Conservation (phyloP, 106 monocot species). For the Platanthera guangdongensis region DNA sequence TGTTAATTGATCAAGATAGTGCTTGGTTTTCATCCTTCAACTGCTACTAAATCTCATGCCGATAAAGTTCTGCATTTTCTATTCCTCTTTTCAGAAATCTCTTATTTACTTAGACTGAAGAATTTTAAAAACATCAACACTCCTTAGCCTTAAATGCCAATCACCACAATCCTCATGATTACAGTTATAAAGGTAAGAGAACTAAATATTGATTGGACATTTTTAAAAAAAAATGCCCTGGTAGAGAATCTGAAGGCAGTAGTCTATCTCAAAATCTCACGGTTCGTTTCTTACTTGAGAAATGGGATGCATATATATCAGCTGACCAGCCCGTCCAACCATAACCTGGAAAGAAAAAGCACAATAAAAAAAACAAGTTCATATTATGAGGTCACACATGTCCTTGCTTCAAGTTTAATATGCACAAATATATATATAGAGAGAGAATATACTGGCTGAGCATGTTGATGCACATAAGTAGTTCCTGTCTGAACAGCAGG, state of each 20-base stretch:
- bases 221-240: background rate
- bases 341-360: slow-evolving; percentile 27
- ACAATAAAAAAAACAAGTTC: background rate
- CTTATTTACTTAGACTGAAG: background rate
- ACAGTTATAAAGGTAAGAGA: background rate
- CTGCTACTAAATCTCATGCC: background rate
- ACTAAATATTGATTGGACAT: background rate
- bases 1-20: background rate
- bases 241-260: slow-evolving; percentile 1
- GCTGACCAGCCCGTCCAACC: slow-evolving; percentile 29
- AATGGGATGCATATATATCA: slow-evolving; percentile 40
- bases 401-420: background rate
- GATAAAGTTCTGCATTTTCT: background rate
- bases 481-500: slow-evolving; percentile 29
- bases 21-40: background rate
- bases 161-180: background rate
- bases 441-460: slow-evolving; percentile 27
- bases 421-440: slow-evolving; percentile 2
- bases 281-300: slow-evolving; percentile 31
- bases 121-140: background rate
- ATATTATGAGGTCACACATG: background rate
- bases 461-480: slow-evolving; percentile 29
- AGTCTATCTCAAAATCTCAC: slow-evolving; percentile 5
- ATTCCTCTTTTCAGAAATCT: background rate
- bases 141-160: background rate